Evolutionary conservation across 441 rosid genomes (phyloP).

Genomic region (Melastoma candidum): DNA sequence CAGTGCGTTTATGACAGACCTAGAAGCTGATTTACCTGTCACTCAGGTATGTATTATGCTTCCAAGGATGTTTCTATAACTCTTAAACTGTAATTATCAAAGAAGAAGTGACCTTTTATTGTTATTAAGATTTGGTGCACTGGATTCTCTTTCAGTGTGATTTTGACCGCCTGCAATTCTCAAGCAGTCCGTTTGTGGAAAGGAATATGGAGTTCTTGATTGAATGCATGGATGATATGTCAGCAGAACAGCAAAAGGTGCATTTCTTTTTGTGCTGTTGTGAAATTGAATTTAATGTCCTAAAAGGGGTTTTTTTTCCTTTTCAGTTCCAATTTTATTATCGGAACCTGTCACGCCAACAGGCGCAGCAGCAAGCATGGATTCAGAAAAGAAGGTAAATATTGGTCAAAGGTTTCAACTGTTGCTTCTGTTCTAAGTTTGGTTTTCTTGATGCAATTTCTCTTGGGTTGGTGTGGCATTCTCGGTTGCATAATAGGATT

Average conservation of each 20-base stretch:
- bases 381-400: conserved; percentile 86
- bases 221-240: conserved; percentile 93
- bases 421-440: background rate
- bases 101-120: background rate
- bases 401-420: background rate
- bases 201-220: conserved; percentile 88
- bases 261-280: conserved; percentile 8
- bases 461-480: no score
- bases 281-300: no score
- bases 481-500: no score
- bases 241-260: conserved; percentile 88
- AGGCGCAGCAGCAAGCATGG: conserved; percentile 96
- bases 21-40: conserved; percentile 80
- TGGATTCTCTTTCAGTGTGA: conserved; percentile 43
- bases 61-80: background rate
- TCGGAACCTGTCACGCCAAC: conserved; percentile 81
- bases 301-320: background rate
- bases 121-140: conserved; percentile 1
- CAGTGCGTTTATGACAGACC: conserved; percentile 90
- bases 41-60: conserved; percentile 45
- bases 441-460: no score
- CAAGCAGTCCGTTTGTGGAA: conserved; percentile 73
- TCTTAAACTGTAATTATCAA: background rate
- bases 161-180: conserved; percentile 80
- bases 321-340: conserved; percentile 81